phyloP scores from a whole-genome alignment of 2,329 filamentous ascomycete genomes.

The Apiospora arundinis region DNA sequence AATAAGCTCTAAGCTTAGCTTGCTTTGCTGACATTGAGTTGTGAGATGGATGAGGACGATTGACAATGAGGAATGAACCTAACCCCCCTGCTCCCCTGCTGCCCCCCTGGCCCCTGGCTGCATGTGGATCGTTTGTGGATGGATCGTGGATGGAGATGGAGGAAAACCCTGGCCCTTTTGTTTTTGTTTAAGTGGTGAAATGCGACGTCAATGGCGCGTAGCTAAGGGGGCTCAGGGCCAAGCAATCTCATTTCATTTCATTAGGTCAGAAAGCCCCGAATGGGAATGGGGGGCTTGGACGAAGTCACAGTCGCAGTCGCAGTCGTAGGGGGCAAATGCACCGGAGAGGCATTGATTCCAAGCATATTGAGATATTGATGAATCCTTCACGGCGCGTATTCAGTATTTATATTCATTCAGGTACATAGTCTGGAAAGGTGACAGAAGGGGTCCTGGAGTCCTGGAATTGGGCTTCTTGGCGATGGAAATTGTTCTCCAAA shows the following conservation, averaged over 20 bases:
- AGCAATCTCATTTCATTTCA: not conserved
- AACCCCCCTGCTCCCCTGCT: too few relatives aligned
- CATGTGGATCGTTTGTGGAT: too few relatives aligned
- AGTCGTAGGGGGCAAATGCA: not conserved
- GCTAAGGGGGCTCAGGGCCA: not conserved
- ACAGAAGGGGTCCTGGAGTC: not conserved
- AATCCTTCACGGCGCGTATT: not conserved
- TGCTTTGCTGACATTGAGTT: not conserved
- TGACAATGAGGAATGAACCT: too few relatives aligned
- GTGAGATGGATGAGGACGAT: not conserved
- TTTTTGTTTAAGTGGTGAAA: constrained; percentile 9
- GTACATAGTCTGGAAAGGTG: not conserved
- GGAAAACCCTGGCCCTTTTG: not conserved
- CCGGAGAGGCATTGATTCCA: not conserved
- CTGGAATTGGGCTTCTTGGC: not conserved
- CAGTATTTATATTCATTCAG: too few relatives aligned
- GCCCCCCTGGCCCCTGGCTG: too few relatives aligned
- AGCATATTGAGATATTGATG: not conserved
- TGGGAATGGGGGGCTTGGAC: not conserved
- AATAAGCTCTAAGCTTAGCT: not conserved
- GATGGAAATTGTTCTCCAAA: not conserved
- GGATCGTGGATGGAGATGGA: not conserved
- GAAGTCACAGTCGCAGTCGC: too few relatives aligned
- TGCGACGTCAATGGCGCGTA: constrained; percentile 11
- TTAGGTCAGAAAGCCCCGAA: constrained; percentile 4